These are phyloP conservation scores for Agaricus subrufescens DNA, from an alignment of 768 basidiomycete species.

Conservation along the genomic window DNA sequence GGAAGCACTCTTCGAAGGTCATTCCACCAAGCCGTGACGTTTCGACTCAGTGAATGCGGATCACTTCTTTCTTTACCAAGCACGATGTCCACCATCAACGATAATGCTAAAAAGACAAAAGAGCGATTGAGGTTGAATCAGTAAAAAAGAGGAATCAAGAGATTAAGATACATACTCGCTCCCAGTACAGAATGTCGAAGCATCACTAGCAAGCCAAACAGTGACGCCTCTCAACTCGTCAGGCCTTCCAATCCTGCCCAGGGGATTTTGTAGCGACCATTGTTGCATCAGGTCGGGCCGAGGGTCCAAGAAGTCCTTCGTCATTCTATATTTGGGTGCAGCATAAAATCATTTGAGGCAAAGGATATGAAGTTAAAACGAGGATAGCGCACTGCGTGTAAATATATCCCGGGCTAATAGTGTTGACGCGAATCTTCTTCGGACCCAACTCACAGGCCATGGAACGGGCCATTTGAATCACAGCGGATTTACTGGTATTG, in stretches of 20 bases:
- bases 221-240: slow-evolving; percentile 68
- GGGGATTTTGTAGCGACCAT: slow-evolving; percentile 58
- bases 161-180: slow-evolving; percentile 45
- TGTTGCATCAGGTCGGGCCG: slow-evolving; percentile 50
- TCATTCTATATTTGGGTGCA: slow-evolving; percentile 15
- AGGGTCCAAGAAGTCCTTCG: slow-evolving; percentile 29
- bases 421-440: slow-evolving; percentile 66
- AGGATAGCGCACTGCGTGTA: slow-evolving; percentile 46
- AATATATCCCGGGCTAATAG: slow-evolving; percentile 69
- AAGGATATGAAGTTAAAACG: neutral
- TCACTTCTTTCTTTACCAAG: slow-evolving; percentile 16
- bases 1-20: no score
- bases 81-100: slow-evolving; percentile 21
- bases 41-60: neutral
- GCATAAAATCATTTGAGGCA: neutral
- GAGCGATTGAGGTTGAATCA: neutral
- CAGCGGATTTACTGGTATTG: slow-evolving; percentile 72
- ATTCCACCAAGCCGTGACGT: neutral
- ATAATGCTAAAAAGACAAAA: slow-evolving; percentile 12
- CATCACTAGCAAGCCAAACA: slow-evolving; percentile 63
- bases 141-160: neutral
- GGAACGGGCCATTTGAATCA: slow-evolving; percentile 74
- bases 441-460: slow-evolving; percentile 73
- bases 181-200: slow-evolving; percentile 69
- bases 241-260: slow-evolving; percentile 59